Evolutionary conservation across 176 grass and related monocot genomes (phyloP).

Genomic region (Oryza meyeriana): DNA sequence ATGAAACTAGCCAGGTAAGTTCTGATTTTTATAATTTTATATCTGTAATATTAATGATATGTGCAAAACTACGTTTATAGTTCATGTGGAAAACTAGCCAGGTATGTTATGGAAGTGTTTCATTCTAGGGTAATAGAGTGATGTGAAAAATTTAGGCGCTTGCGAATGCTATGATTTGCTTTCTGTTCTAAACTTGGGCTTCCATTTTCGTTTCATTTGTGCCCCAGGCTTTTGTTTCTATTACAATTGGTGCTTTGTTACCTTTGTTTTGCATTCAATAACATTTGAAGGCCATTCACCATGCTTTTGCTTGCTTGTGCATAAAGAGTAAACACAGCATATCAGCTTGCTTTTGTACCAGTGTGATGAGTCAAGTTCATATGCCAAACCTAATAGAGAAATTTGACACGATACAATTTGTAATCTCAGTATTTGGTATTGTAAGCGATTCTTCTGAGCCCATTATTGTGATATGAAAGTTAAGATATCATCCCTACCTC

Average conservation of each 20-base stretch:
- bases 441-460: background rate
- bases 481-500: background rate
- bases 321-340: background rate
- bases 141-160: background rate
- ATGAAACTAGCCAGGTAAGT: conserved; percentile 99
- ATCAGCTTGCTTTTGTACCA: background rate
- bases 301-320: background rate
- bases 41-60: conserved; percentile 40
- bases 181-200: background rate
- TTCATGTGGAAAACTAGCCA: background rate
- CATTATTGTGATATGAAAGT: background rate
- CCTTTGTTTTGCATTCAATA: background rate
- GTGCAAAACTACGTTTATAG: background rate
- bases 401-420: background rate
- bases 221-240: background rate
- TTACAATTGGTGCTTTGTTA: background rate
- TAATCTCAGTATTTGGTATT: background rate
- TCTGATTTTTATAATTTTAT: conserved; percentile 35
- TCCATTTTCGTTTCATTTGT: background rate
- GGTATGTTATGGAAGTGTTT: background rate
- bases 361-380: background rate
- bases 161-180: background rate
- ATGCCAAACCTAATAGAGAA: background rate
- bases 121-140: background rate
- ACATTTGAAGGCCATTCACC: background rate